These are phyloP conservation scores for Crucibulum laeve DNA, from an alignment of 768 basidiomycete genomes.

Conservation along the genomic window DNA sequence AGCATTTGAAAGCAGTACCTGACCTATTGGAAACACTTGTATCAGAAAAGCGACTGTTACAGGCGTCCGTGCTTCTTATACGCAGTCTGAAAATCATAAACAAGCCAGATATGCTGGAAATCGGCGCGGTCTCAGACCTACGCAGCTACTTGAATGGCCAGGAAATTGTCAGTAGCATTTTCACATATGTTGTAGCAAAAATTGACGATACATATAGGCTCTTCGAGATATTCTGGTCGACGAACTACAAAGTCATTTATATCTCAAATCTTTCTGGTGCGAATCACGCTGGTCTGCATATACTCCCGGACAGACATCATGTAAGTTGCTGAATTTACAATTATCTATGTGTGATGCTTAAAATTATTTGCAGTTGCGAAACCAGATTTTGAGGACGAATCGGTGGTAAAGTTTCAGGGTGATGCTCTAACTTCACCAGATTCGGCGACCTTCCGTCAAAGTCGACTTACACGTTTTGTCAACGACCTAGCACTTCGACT, in stretches of 20 bases:
- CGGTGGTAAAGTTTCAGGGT: conserved; percentile 19
- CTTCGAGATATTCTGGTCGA: conserved; percentile 91
- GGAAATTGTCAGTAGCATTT: conserved; percentile 59
- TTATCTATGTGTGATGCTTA: background rate
- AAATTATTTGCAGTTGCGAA: conserved; percentile 46
- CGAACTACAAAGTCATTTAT: conserved; percentile 95
- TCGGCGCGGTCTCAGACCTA: conserved; percentile 91
- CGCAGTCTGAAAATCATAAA: conserved; percentile 87
- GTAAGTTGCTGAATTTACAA: conserved; percentile 40
- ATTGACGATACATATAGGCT: conserved; percentile 45
- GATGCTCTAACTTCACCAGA: conserved; percentile 32
- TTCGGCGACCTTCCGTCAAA: conserved; percentile 34
- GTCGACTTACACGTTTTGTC: conserved; percentile 59
- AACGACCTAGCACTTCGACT: conserved; percentile 62
- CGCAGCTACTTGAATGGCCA: conserved; percentile 80
- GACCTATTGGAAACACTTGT: conserved; percentile 92
- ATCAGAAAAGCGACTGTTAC: conserved; percentile 89
- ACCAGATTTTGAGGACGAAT: conserved; percentile 60
- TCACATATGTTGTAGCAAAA: background rate
- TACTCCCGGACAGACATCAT: conserved; percentile 66
- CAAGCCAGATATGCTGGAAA: conserved; percentile 88
- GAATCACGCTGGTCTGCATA: conserved; percentile 91
- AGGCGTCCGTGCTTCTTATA: conserved; percentile 84
- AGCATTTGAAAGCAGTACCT: conserved; percentile 85
- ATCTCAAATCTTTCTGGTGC: conserved; percentile 95